phyloP scores from a whole-genome alignment of 2,329 filamentous ascomycete species.

The Alternaria sp. region DNA sequence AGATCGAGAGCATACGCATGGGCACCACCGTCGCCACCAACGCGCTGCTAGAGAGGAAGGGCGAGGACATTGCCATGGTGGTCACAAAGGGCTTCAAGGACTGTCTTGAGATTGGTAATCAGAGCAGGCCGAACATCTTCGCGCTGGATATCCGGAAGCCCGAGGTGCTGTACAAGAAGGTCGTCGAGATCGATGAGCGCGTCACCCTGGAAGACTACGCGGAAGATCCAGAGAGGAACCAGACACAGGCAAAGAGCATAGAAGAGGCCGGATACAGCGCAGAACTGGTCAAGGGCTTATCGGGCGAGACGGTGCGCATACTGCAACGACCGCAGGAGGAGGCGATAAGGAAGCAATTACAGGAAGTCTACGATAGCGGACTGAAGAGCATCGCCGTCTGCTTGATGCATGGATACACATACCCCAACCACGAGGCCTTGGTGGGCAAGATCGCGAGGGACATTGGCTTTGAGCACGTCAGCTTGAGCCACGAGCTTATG shows the following conservation, averaged over 20 bases:
- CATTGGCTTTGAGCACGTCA: conserved; percentile 84
- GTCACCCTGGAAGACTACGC: conserved; percentile 92
- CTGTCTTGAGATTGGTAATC: conserved; percentile 87
- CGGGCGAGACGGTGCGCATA: conserved; percentile 76
- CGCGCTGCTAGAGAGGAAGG: conserved; percentile 86
- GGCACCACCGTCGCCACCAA: conserved; percentile 95
- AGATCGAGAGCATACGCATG: conserved; percentile 93
- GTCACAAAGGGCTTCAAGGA: conserved; percentile 89
- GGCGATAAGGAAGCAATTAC: conserved; percentile 65
- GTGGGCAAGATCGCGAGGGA: conserved; percentile 78
- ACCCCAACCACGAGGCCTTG: conserved; percentile 81
- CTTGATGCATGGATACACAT: conserved; percentile 92
- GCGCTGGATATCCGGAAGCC: conserved; percentile 87
- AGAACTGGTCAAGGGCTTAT: conserved; percentile 72
- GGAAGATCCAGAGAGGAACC: conserved; percentile 75
- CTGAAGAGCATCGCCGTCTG: conserved; percentile 87
- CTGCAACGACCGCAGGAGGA: conserved; percentile 66
- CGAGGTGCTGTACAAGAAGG: conserved; percentile 82
- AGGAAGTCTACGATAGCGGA: conserved; percentile 71
- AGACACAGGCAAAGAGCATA: conserved; percentile 63
- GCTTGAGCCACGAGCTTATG: conserved; percentile 80
- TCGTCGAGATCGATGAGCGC: conserved; percentile 89
- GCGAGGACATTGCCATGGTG: conserved; percentile 84
- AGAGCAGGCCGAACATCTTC: conserved; percentile 88
- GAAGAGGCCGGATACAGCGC: conserved; percentile 54